Base-by-base conservation (phyloP, 805 yeast genomes). In the Cyberlindnera subsufficiens region DNA sequence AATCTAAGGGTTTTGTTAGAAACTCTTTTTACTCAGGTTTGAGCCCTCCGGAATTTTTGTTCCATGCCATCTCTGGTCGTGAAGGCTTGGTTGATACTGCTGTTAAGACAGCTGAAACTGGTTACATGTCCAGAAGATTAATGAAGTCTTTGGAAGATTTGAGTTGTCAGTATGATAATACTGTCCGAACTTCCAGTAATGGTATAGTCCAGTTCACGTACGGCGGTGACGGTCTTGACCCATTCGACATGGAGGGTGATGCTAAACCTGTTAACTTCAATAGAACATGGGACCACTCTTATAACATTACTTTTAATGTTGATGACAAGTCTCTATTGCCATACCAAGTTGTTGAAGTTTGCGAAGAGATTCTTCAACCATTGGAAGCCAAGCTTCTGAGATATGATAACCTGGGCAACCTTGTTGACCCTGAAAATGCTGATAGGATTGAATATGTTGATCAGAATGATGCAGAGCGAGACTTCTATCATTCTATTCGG, bases 21-120 rank as follows among this genome's bases (percentile, higher is more conserved):
- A 91, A 95, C 63, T 91, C 98, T 14, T 93, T 93, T 71, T 93
- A 74, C 60, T 78, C 95, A 30, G 99, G 99, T 8, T 72, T 93
- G 52, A 76, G 90, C 14, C 99, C 99, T 3, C 96, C 98, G 11
- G 99, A 93, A 63, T 93, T 91, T 63, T 71, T 91, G 51, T 93
- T 95, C 77, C 99, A 93, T 64, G 98, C 99, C 49, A 93, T 93
- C 70, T 90, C 98, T 3, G 99, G 99, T 61, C 86, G 99, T 74
- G 99, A 93, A 74, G 99, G 99, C 67, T 74, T 93, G 63, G 98
- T 93, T 45, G 99, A 93, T 74, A 93, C 99, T 18, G 99, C 99
- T 17, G 99, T 93, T 44, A 93, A 93, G 66, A 93, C 99, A 30
- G 99, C 99, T 3, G 99, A 93, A 64, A 91, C 99, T 5, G 98